Evolutionary conservation across 2,329 filamentous ascomycete genomes (phyloP), one percentile per base, ranked within the genome.

Genomic region (Corynespora cassiicola): DNA sequence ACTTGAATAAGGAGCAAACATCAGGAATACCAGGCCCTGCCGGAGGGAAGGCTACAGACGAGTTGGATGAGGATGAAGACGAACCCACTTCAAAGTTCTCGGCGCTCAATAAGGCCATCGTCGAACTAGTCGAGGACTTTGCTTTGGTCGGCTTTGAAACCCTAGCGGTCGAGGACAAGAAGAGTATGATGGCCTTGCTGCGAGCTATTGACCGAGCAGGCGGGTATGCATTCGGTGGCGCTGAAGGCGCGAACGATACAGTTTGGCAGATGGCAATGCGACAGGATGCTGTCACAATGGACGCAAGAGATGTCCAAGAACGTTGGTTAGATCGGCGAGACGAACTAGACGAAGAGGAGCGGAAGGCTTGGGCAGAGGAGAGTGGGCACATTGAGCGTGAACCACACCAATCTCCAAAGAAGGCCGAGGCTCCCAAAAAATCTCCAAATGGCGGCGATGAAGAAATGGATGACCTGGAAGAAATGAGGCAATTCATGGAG

Each of bases 181-280:
- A 87, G 71, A 95, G 88, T 63, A 96, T 99, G 90, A 95, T 95
- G 82, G 85, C 88, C 54, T 76, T 99, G 4, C 74, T 99, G 34
- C 84, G 87, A 29, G 86, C 92, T 1, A 91, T 99, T 60, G 94
- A 99, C 66, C 82, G 94, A 26, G 92, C 94, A 0, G 86, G 89
- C 7, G 94, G 94, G 0, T 97, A 97, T 70, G 87, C 90, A 1
- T 96, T 99, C 72, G 91, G 91, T 0, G 81, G 86, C 5, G 87
- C 90, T 0, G 90, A 96, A 65, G 92, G 90, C 2, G 89, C 90
- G 29, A 96, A 97, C 56, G 92, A 99, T 65, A 91, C 87, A 6
- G 82, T 99, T n/a, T 99, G 94, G 94, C 89, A 95, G 61, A 85
- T 97, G 28, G 90, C 94, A 3, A 95, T 97, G 83, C 83, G 90